Conservation (phyloP, 2,329 filamentous ascomycete genomes). For the Sporothrix globosa region DNA sequence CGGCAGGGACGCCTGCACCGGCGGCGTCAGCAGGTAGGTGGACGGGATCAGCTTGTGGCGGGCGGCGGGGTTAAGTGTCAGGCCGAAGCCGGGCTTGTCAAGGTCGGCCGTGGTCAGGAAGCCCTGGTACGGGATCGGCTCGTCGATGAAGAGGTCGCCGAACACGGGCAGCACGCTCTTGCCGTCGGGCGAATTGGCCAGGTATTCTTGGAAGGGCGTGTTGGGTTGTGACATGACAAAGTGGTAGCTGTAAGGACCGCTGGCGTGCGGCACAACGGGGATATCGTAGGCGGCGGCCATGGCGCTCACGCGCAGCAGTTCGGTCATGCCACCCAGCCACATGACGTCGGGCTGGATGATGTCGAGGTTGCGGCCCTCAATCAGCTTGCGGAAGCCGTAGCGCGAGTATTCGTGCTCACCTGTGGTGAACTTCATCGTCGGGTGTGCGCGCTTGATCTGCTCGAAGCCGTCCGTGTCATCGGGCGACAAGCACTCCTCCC, state of each 20-base stretch:
- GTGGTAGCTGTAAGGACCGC: slow-evolving; percentile 92
- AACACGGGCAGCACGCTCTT: slow-evolving; percentile 90
- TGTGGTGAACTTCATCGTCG: slow-evolving; percentile 89
- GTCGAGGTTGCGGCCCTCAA: slow-evolving; percentile 88
- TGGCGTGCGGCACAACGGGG: slow-evolving; percentile 92
- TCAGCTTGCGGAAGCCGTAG: slow-evolving; percentile 91
- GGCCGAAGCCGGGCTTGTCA: slow-evolving; percentile 87
- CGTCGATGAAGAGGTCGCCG: slow-evolving; percentile 85
- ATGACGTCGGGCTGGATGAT: slow-evolving; percentile 96
- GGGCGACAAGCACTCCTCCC: slow-evolving; percentile 90
- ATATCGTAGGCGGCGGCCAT: slow-evolving; percentile 93
- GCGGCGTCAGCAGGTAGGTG: slow-evolving; percentile 70
- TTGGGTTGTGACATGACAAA: slow-evolving; percentile 93
- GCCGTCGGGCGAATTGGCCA: slow-evolving; percentile 89
- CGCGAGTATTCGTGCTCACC: slow-evolving; percentile 95
- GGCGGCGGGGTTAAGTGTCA: slow-evolving; percentile 81
- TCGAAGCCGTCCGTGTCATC: slow-evolving; percentile 92
- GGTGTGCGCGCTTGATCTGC: slow-evolving; percentile 87
- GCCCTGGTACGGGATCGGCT: slow-evolving; percentile 83
- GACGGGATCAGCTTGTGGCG: slow-evolving; percentile 73
- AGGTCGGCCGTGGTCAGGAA: slow-evolving; percentile 78
- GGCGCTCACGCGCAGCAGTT: slow-evolving; percentile 84
- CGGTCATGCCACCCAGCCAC: slow-evolving; percentile 94
- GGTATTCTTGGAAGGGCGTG: slow-evolving; percentile 92
- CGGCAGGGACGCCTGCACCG: slow-evolving; percentile 54